A percentile compares a stretch with the other conserved stretches of the same genome.
Conservation (phyloP, 202 grass and related monocot genomes). For the Digitaria exilis region DNA sequence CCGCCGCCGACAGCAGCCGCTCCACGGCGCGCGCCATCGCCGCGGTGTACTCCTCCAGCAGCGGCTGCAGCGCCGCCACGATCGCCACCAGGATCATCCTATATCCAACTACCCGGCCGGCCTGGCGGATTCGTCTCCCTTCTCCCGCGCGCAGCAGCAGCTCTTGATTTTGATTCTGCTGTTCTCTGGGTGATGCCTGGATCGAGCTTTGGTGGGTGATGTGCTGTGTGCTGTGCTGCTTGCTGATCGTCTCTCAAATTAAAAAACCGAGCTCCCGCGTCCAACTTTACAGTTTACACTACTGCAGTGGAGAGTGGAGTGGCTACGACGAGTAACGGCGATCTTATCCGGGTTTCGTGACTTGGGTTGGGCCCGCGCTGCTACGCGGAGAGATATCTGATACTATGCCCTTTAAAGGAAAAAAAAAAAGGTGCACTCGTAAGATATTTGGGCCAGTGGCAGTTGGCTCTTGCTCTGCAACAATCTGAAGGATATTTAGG, state of each 20-base stretch:
- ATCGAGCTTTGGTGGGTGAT: too few relatives aligned
- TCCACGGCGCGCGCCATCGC: conserved; percentile 55
- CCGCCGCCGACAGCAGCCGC: conserved; percentile 35
- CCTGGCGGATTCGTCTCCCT: too few relatives aligned
- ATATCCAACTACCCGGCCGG: too few relatives aligned
- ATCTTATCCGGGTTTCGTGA: conserved; percentile 17
- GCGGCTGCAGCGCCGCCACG: conserved; percentile 51
- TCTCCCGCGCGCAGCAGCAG: too few relatives aligned
- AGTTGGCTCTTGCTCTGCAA: too few relatives aligned
- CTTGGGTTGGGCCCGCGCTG: neutral
- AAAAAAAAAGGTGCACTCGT: too few relatives aligned
- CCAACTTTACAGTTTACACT: neutral
- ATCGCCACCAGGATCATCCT: conserved; percentile 46
- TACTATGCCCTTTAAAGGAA: too few relatives aligned
- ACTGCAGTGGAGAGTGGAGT: neutral
- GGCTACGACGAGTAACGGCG: neutral
- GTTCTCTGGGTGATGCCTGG: too few relatives aligned
- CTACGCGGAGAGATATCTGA: too few relatives aligned
- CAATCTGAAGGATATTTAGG: neutral
- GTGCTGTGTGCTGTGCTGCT: too few relatives aligned
- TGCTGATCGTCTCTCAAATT: neutral
- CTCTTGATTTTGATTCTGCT: too few relatives aligned
- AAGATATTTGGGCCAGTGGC: too few relatives aligned
- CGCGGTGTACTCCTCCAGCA: conserved; percentile 59
- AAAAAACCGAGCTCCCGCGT: neutral